phyloP scores from a whole-genome alignment of 108 stramenopile species.

The Discostella pseudostelligera region DNA sequence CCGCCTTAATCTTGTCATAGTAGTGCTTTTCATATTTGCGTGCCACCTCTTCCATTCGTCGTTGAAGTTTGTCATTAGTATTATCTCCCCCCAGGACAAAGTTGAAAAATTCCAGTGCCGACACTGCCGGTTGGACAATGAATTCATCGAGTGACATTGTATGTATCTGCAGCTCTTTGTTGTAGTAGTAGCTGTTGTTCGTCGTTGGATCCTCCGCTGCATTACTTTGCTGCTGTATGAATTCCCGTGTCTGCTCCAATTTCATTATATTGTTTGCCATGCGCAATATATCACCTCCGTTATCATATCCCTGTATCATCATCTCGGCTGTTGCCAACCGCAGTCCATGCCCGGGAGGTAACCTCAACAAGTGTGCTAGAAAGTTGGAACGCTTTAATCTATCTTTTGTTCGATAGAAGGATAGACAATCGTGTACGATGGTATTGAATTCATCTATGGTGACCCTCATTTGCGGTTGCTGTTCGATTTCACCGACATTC shows the following conservation, averaged over 20 bases:
- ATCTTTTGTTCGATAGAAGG: conserved; percentile 12
- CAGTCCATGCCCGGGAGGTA: conserved; percentile 15
- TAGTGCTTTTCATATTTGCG: conserved; percentile 13
- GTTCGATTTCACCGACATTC: background rate
- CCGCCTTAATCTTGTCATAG: background rate
- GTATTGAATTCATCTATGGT: conserved; percentile 15
- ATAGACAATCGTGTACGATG: conserved; percentile 11
- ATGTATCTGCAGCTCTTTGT: conserved; percentile 21
- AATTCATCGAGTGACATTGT: conserved; percentile 30
- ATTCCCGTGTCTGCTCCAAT: conserved; percentile 24
- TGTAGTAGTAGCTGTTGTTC: background rate
- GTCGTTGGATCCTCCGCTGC: background rate
- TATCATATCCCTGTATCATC: conserved; percentile 21
- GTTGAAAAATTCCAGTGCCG: conserved; percentile 17
- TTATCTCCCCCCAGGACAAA: conserved; percentile 11
- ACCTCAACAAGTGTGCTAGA: conserved; percentile 19
- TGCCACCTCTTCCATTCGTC: conserved; percentile 7
- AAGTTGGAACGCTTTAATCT: conserved; percentile 13
- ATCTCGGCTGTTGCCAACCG: conserved; percentile 24
- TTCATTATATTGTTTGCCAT: conserved; percentile 31
- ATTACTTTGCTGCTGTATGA: background rate
- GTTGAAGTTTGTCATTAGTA: background rate
- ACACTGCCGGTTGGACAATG: conserved; percentile 3
- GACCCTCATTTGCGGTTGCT: background rate
- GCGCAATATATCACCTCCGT: conserved; percentile 32